Percentiles rank a stretch among this genome's conserved stretches.
These are phyloP conservation scores for Domatiomyces catenatus DNA, from an alignment of 2,329 filamentous ascomycete genomes.

Conservation along the genomic window DNA sequence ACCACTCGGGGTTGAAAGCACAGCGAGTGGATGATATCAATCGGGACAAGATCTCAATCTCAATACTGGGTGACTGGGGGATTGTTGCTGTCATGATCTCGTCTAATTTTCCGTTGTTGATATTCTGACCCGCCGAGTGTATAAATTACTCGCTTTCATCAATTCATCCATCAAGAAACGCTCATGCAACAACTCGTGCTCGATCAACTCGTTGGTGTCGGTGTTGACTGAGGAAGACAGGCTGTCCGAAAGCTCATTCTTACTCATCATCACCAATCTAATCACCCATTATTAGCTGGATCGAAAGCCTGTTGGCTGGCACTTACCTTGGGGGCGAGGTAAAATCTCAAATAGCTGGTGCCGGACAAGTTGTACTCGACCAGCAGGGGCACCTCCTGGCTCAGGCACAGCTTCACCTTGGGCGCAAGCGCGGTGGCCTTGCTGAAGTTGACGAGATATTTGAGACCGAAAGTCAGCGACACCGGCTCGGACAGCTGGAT, in stretches of 20 bases:
- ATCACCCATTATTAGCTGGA: constrained; percentile 23
- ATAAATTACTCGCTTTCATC: not conserved
- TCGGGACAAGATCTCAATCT: no score
- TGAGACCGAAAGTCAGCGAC: constrained; percentile 89
- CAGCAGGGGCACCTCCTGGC: constrained; percentile 86
- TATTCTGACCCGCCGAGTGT: not conserved
- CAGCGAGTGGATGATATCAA: not conserved
- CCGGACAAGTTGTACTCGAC: constrained; percentile 77
- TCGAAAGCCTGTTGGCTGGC: not conserved
- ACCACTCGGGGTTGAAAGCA: not conserved
- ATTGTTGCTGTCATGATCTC: not conserved
- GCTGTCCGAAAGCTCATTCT: constrained; percentile 5
- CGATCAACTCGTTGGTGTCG: not conserved
- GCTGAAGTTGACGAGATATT: constrained; percentile 99
- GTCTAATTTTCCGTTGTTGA: not conserved
- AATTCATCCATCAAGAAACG: not conserved
- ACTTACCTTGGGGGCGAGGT: constrained; percentile 88
- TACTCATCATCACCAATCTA: constrained; percentile 49
- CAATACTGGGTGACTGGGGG: no score
- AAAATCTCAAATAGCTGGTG: constrained; percentile 87
- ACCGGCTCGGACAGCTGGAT: constrained; percentile 90
- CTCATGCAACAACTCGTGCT: not conserved
- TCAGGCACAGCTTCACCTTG: constrained; percentile 81
- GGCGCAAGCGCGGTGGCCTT: constrained; percentile 76
- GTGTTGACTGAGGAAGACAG: no score